A percentile compares a stretch with the other conserved stretches of the same genome.
These are phyloP conservation scores for Cornus controversa DNA, from an alignment of 148 eudicot species.

Conservation along the genomic window DNA sequence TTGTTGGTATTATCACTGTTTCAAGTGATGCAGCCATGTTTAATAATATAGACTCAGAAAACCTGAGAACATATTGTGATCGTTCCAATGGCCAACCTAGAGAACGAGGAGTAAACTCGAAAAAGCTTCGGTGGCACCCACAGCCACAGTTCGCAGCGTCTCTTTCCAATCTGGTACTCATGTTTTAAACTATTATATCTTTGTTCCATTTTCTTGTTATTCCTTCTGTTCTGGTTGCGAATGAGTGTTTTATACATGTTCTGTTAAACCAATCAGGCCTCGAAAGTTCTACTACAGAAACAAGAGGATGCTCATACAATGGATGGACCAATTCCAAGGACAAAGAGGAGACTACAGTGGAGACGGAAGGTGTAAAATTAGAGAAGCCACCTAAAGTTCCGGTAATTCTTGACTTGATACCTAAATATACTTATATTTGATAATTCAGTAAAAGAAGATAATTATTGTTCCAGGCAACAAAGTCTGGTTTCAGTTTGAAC, in stretches of 20 bases:
- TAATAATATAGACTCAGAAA: constrained; percentile 34
- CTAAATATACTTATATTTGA: background rate
- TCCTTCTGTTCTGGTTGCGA: constrained; percentile 21
- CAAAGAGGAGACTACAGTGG: constrained; percentile 28
- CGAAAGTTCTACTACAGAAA: constrained; percentile 48
- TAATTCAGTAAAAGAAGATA: constrained; percentile 8
- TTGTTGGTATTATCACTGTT: constrained; percentile 80
- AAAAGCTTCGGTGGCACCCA: constrained; percentile 53
- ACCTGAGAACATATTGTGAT: constrained; percentile 26
- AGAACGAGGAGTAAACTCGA: constrained; percentile 35
- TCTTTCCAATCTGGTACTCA: constrained; percentile 79
- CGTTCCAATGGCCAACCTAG: constrained; percentile 28
- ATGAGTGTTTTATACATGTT: constrained; percentile 11
- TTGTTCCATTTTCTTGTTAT: background rate
- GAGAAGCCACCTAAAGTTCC: constrained; percentile 44
- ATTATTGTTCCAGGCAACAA: constrained; percentile 21
- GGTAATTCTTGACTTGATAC: constrained; percentile 31
- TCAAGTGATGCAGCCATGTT: constrained; percentile 77
- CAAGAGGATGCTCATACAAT: constrained; percentile 23
- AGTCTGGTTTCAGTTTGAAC: constrained; percentile 21
- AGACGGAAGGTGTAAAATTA: constrained; percentile 22
- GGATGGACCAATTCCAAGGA: constrained; percentile 22
- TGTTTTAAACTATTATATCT: constrained; percentile 21
- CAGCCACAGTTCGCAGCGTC: constrained; percentile 70
- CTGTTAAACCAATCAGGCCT: constrained; percentile 48